Percentiles rank a stretch among this genome's conserved stretches.
Evolutionary conservation across 164 flowering plant genomes (phyloP).

Genomic region (Dillenia turbinata): DNA sequence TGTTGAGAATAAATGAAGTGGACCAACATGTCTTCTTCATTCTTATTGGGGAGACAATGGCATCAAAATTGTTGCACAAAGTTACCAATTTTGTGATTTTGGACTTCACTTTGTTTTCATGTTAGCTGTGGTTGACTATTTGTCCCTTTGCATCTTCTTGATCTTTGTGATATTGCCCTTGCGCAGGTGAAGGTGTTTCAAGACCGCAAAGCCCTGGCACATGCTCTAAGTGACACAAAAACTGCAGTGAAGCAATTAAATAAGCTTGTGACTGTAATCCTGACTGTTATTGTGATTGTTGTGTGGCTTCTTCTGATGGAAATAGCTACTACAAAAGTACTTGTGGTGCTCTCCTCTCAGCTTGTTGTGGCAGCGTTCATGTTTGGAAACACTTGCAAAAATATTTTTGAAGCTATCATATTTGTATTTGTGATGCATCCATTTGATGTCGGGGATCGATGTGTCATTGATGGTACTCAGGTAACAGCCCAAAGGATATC

Average conservation of each 20-base stretch:
- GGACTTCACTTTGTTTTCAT: too few relatives aligned
- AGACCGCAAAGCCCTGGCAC: constrained; percentile 49
- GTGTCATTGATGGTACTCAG: constrained; percentile 53
- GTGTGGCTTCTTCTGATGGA: constrained; percentile 54
- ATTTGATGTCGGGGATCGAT: constrained; percentile 63
- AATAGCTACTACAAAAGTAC: constrained; percentile 58
- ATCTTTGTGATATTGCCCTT: not conserved
- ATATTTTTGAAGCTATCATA: constrained; percentile 52
- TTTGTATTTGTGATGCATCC: constrained; percentile 17
- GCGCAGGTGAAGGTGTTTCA: constrained; percentile 55
- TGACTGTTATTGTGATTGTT: constrained; percentile 25
- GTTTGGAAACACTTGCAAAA: constrained; percentile 31
- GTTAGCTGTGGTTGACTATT: too few relatives aligned
- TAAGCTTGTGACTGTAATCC: constrained; percentile 42
- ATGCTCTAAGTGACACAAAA: constrained; percentile 56
- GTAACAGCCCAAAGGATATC: constrained; percentile 15
- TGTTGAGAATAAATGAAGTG: too few relatives aligned
- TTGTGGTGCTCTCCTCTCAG: constrained; percentile 51
- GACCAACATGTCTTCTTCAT: too few relatives aligned
- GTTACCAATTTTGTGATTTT: too few relatives aligned
- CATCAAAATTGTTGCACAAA: too few relatives aligned
- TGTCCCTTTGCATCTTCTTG: too few relatives aligned
- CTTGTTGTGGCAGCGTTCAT: constrained; percentile 38
- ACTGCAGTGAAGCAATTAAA: constrained; percentile 55
- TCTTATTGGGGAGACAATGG: too few relatives aligned